These are phyloP conservation scores for Colletotrichum sp. DNA, from an alignment of 2,329 filamentous ascomycete genomes.

Conservation along the genomic window DNA sequence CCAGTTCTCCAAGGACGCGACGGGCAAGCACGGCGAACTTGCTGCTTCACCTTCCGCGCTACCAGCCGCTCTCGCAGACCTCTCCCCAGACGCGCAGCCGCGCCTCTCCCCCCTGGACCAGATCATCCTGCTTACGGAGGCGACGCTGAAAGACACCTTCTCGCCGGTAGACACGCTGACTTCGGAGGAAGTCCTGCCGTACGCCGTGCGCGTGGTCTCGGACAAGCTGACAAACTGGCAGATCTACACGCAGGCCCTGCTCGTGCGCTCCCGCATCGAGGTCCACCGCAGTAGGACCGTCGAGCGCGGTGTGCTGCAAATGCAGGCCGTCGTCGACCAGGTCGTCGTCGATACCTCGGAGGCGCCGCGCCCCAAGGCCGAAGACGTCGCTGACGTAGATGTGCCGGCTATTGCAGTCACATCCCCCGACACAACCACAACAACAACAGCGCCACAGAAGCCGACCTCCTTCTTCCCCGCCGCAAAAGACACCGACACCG, in stretches of 20 bases:
- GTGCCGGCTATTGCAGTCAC: constrained; percentile 54
- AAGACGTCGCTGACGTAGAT: constrained; percentile 29
- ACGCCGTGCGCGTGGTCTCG: constrained; percentile 84
- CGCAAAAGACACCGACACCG: constrained; percentile 77
- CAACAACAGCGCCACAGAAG: constrained; percentile 36
- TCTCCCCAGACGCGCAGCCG: constrained; percentile 83
- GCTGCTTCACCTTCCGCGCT: constrained; percentile 47
- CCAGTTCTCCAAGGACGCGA: constrained; percentile 63
- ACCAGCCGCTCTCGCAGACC: constrained; percentile 62
- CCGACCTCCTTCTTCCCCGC: constrained; percentile 83
- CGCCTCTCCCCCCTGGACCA: constrained; percentile 84
- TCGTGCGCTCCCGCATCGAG: constrained; percentile 90
- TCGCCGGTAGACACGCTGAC: constrained; percentile 85
- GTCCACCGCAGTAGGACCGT: constrained; percentile 85
- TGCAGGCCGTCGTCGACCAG: constrained; percentile 95
- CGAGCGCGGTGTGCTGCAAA: constrained; percentile 87
- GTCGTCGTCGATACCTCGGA: constrained; percentile 82
- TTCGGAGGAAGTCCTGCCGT: constrained; percentile 91
- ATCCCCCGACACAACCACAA: constrained; percentile 31
- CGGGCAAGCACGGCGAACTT: constrained; percentile 39
- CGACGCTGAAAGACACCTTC: constrained; percentile 86
- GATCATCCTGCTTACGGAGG: constrained; percentile 86
- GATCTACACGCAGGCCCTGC: constrained; percentile 90
- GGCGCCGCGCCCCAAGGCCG: constrained; percentile 21
- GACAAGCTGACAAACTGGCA: constrained; percentile 97